Base-by-base conservation (phyloP, 1,284 basidiomycete genomes). In the Ganoderma meredithae region DNA sequence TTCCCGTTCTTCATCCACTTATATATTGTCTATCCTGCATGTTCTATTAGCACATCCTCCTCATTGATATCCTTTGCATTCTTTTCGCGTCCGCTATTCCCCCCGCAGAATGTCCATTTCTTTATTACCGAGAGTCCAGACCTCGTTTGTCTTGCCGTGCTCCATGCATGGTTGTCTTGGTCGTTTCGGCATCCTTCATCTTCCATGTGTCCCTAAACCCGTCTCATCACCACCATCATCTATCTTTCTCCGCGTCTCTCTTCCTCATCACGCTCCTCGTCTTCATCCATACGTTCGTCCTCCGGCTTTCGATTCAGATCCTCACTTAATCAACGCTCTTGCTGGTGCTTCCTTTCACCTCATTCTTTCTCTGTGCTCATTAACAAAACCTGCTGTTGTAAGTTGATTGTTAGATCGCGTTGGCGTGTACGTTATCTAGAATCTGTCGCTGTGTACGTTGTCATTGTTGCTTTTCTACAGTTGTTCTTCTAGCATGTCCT, bases 371-470 rank as follows among this genome's bases (percentile, higher is more conserved):
- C 47, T 8, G 8, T 25, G 0, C 25, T 25, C 15, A 22, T 60
- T 55, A 31, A 12, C 27, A 15, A 55, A 55, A 33, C 27, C 52
- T 31, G 27, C 52, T 55, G 27, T 55, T 55, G 52, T 55, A 55
- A 7, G 52, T 55, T 55, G 52, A 31, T 55, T 55, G 27, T 55
- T 55, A 33, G 52, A 55, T 17, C 17, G 27, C 52, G 31, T 55
- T 55, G 27, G 52, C 15, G 25, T 60, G 58, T 60, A 60, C 36
- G 58, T 22, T 60, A 60, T 8, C 13, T 25, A 40, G 36, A 60
- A 25, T 40, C 13, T 27, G 52, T 33, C 31, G 58, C 27, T 39
- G 58, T 60, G 39, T 60, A 60, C 58, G 56, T 33, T 55, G 36
- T 60, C 39, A 9, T 39, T 22, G n/a, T 41, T 41, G 58, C 39